phyloP scores from a whole-genome alignment of 2,329 filamentous ascomycete species.

The Cladosporium sp. region DNA sequence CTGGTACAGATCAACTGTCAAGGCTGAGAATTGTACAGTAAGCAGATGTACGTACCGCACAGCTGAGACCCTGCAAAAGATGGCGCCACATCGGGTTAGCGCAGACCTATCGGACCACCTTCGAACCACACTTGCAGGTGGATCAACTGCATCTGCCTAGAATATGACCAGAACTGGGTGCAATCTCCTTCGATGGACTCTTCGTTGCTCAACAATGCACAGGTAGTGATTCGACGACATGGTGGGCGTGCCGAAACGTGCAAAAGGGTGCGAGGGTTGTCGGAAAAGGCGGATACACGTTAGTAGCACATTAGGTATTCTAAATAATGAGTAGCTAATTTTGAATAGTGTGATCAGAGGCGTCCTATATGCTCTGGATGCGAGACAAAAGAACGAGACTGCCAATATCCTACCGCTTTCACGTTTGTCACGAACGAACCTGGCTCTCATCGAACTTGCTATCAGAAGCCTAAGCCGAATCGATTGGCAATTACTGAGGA shows the following conservation, averaged over 20 bases:
- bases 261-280: conserved; percentile 6
- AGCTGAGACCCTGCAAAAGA: conserved; percentile 4
- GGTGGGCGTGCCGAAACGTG: conserved; percentile 16
- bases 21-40: too few relatives aligned
- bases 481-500: not conserved
- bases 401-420: not conserved
- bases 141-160: not conserved
- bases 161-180: conserved; percentile 2
- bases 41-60: too few relatives aligned
- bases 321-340: not conserved
- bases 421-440: conserved; percentile 19
- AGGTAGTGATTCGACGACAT: not conserved
- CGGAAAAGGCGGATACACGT: conserved; percentile 13
- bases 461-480: not conserved
- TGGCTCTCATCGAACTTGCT: conserved; percentile 2
- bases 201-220: not conserved
- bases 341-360: not conserved
- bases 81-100: conserved; percentile 15
- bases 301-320: not conserved
- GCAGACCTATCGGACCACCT: not conserved
- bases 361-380: not conserved
- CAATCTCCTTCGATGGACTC: not conserved
- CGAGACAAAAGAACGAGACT: conserved; percentile 7
- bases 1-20: too few relatives aligned
- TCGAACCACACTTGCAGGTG: not conserved